These are phyloP conservation scores for Fusarium tricinctum DNA, from an alignment of 2,329 filamentous ascomycete species.

Conservation along the genomic window DNA sequence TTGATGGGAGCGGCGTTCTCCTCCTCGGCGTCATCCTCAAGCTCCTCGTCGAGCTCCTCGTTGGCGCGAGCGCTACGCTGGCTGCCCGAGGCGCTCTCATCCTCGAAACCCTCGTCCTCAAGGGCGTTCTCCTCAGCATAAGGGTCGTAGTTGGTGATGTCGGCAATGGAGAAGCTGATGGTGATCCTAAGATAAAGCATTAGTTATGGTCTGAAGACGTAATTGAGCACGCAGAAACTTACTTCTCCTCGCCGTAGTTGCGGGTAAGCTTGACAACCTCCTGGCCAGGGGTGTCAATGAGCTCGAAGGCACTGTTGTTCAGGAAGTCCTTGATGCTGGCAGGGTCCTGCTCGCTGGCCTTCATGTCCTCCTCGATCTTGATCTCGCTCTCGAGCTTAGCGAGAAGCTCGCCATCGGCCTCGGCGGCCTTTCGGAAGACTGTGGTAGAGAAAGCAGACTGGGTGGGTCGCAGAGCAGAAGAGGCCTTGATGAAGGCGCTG, in stretches of 20 bases:
- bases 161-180: slow-evolving; percentile 60
- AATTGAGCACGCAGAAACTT: slow-evolving; percentile 54
- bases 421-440: slow-evolving; percentile 59
- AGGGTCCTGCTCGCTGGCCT: slow-evolving; percentile 78
- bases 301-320: slow-evolving; percentile 85
- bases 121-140: slow-evolving; percentile 57
- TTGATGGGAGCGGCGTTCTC: slow-evolving; percentile 81
- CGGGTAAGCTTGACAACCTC: slow-evolving; percentile 90
- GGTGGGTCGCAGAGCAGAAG: slow-evolving; percentile 52
- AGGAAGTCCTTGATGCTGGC: slow-evolving; percentile 89
- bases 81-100: slow-evolving; percentile 61
- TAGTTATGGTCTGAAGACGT: slow-evolving; percentile 31
- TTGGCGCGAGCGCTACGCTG: slow-evolving; percentile 63
- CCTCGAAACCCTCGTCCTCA: slow-evolving; percentile 57
- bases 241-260: slow-evolving; percentile 90
- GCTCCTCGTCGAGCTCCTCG: slow-evolving; percentile 48
- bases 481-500: slow-evolving; percentile 64
- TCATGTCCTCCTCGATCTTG: slow-evolving; percentile 85
- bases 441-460: slow-evolving; percentile 64
- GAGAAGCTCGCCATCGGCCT: slow-evolving; percentile 83
- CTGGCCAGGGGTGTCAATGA: slow-evolving; percentile 84
- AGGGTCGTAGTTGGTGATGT: slow-evolving; percentile 58
- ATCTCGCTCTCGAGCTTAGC: slow-evolving; percentile 90
- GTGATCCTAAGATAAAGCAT: slow-evolving; percentile 55
- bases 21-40: slow-evolving; percentile 66